These are phyloP conservation scores for Trichoderma endophyticum DNA, from an alignment of 2,329 filamentous ascomycete genomes.

Conservation along the genomic window DNA sequence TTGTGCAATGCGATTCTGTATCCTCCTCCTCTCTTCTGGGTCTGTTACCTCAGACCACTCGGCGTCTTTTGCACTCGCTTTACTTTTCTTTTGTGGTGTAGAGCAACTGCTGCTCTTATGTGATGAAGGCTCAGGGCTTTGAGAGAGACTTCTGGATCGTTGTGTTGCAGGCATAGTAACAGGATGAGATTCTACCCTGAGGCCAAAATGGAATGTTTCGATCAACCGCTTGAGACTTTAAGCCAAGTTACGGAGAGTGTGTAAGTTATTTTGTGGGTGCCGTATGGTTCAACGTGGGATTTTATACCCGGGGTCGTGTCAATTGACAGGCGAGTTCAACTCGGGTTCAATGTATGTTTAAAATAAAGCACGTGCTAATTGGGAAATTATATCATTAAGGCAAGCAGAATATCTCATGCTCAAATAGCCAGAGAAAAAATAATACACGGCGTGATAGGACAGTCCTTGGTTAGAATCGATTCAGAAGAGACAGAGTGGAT, in stretches of 20 bases:
- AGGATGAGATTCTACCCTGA: background rate
- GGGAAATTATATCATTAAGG: background rate
- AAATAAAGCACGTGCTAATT: background rate
- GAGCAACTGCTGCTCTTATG: slow-evolving; percentile 30
- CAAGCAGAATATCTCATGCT: background rate
- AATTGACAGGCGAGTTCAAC: background rate
- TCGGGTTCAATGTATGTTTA: too few relatives aligned
- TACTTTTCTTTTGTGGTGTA: slow-evolving; percentile 39
- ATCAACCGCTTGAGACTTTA: background rate
- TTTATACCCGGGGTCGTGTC: background rate
- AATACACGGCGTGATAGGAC: background rate
- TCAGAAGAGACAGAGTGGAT: background rate
- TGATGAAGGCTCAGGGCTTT: slow-evolving; percentile 22
- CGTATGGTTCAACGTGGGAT: background rate
- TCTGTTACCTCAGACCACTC: slow-evolving; percentile 70
- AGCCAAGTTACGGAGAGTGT: background rate
- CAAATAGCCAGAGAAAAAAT: background rate
- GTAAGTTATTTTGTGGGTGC: background rate
- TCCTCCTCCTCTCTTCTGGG: slow-evolving; percentile 67
- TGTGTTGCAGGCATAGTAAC: slow-evolving; percentile 23
- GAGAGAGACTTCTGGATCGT: slow-evolving; percentile 26
- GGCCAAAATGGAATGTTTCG: background rate
- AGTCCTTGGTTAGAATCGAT: background rate
- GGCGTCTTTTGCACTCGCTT: slow-evolving; percentile 46
- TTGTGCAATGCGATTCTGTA: slow-evolving; percentile 74